Evolutionary conservation across 2,329 filamentous ascomycete species (phyloP), one percentile per base, ranked within the genome.

Genomic region (Alternaria conjuncta): DNA sequence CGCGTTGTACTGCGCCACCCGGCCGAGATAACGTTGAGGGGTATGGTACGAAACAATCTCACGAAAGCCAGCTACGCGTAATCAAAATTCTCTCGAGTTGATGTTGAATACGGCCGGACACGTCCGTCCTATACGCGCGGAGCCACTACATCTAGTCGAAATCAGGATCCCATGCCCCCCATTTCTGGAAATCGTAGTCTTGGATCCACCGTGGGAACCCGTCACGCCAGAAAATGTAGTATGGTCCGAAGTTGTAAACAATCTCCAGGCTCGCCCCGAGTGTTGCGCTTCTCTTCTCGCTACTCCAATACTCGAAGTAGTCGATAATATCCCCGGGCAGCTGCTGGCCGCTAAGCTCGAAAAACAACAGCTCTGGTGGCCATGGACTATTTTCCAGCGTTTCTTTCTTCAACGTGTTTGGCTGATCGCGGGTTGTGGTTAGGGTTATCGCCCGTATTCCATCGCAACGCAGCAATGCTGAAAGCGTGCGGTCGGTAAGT

Each of bases 1-100:
- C 13, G 8, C 32, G 53, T 51, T 63, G 61, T 36, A 53, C 57
- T 63, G 61, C 61, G 61, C 60, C 60, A 63, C 60, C 13, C 49
- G 15, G 43, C 18, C 43, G 12, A 56, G 18, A 15, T 26, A 13
- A 13, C 23, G 23, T 25, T 25, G 23, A 25, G 23, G 23, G 23
- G 23, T 25, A 25, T 25, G 23, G 6, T 8, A 25, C 23, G 6
- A 8, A 25, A 25, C 23, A 25, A 25, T 25, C 23, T 25, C 23
- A 25, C 23, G 23, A 25, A 25, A 25, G 23, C 23, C 23, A 25
- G 23, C 23, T 25, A 25, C 23, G 7, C 23, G 2, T 8, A 25
- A 25, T 25, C 6, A 8, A 8, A 25, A 25, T 8, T 6, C 23
- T 8, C 23, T 7, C 23, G 23, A 25, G 7, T 25, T 25, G 23